Evolutionary conservation across 768 basidiomycete genomes (phyloP), one percentile per base, ranked within the genome.

Genomic region (Collybia nuda): DNA sequence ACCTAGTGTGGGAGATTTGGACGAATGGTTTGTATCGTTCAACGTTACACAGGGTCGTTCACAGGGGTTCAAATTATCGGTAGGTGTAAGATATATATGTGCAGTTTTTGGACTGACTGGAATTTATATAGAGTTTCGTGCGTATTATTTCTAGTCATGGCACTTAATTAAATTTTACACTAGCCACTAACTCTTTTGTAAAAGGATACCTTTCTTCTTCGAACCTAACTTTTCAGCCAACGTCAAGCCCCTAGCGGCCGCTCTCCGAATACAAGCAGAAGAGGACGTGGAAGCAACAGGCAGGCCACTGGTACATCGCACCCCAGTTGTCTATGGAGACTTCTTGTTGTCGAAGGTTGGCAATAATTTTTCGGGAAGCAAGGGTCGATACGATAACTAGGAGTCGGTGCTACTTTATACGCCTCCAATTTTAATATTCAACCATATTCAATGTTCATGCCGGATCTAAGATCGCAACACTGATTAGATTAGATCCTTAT

Each of bases 1-100:
- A 37, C 15, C 6, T 54, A 90, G 88, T 93, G 92, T 93, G 92
- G 89, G 89, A 94, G 75, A 78, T 86, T 40, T 96, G 93, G 93
- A 86, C 88, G 5, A 84, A 86, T 55, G 93, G 93, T 0, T 65
- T 95, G 43, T 97, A 96, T 73, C 66, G 68, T 8, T 88, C 91
- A 35, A 95, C 94, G 0, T 72, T 95, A n/a, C 94, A 96, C 67
- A 80, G 91, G 2, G 94, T 97, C 5, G 73, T 96, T 2, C 93
- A 97, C 59, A 69, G 74, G 52, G 81, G 84, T 6, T 72, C 78
- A 11, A 90, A 86, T 61, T 94, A 93, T 64, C 67, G 78, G 79
- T 79, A 55, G 54, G 64, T 49, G 22, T 74, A 75, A 68, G 23
- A n/a, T 18, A 12, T 43, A 19, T 35, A 8, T 29, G 12, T 14